phyloP scores from a whole-genome alignment of 176 grass and related monocot genomes.

The Avena insularis region DNA sequence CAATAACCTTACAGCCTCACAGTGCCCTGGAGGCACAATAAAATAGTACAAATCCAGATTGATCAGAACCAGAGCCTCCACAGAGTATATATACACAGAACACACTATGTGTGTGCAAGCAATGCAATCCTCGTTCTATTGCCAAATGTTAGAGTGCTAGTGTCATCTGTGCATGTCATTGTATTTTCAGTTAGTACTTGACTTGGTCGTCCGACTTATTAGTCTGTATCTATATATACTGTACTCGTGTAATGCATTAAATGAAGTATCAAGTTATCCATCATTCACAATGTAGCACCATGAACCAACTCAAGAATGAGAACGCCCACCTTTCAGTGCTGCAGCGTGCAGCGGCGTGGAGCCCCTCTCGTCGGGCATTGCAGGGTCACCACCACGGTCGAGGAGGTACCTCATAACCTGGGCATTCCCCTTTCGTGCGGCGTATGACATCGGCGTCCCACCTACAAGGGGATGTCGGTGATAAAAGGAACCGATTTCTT shows the following conservation, averaged over 20 bases:
- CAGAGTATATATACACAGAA: not conserved
- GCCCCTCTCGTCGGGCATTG: not conserved
- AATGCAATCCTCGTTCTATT: not conserved
- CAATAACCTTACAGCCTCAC: conserved; percentile 27
- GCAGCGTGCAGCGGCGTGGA: conserved; percentile 39
- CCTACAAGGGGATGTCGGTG: conserved; percentile 19
- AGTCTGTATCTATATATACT: not conserved
- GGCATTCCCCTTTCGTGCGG: not conserved
- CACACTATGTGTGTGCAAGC: not conserved
- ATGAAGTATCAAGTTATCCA: not conserved
- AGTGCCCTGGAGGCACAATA: conserved; percentile 30
- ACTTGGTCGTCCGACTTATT: no score
- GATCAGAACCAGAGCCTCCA: not conserved
- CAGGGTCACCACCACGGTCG: conserved; percentile 34
- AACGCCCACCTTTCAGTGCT: not conserved
- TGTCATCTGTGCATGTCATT: not conserved
- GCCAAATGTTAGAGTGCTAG: not conserved
- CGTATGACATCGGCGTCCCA: conserved; percentile 24
- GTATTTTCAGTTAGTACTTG: no score
- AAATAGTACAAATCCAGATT: not conserved
- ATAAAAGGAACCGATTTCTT: not conserved
- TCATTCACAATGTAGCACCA: no score
- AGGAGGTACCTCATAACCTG: conserved; percentile 36
- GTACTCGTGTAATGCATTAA: no score
- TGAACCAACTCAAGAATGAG: not conserved